Base-by-base conservation (phyloP, 148 eudicot genomes). In the Rhododendron kiyosumense region DNA sequence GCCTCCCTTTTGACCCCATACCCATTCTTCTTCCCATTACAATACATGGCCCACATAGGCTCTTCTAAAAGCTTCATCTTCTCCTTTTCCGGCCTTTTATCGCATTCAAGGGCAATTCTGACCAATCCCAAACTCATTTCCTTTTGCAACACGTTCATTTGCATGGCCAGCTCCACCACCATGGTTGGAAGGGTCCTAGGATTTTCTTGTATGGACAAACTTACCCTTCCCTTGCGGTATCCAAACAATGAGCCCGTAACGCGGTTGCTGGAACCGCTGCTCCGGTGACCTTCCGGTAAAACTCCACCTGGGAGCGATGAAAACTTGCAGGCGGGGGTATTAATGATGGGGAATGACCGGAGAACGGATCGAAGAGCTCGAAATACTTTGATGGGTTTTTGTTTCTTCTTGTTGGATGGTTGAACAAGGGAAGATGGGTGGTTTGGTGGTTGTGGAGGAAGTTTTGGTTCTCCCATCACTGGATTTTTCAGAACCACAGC, bases 101-200 rank as follows among this genome's bases (percentile, higher is more conserved):
- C 98, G 75, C 97, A 95, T 87, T 94, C 98, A 30, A 95, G 85
- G 8, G 98, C 93, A 51, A 95, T 88, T 32, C 98, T 86, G 5
- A 95, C 94, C 94, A 91, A 89, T 7, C 97, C 96, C 3, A 84
- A 11, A 41, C 91, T 86, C 91, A 95, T 88, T 71, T 94, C 98
- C 85, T 91, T 93, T 45, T 94, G 94, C 75, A 95, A 59, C 1
- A 73, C 90, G 17, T 86, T 85, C 1, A 95, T 94, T 36, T 90
- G 94, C 89, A 95, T 88, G 79, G 90, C 95, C 32, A 95, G 88
- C 88, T 94, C 96, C 18, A 95, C 81, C 22, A 95, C 91, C 59
- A 91, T 71, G 3, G 90, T 88, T 0, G 98, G 98, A 6, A 93
- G 84, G 28, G 90, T 88, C 36, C 75, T 87, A 5, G 97, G 91